Base-by-base conservation (phyloP, 192 early-diverging fungal genomes). In the Podila epicladia region DNA sequence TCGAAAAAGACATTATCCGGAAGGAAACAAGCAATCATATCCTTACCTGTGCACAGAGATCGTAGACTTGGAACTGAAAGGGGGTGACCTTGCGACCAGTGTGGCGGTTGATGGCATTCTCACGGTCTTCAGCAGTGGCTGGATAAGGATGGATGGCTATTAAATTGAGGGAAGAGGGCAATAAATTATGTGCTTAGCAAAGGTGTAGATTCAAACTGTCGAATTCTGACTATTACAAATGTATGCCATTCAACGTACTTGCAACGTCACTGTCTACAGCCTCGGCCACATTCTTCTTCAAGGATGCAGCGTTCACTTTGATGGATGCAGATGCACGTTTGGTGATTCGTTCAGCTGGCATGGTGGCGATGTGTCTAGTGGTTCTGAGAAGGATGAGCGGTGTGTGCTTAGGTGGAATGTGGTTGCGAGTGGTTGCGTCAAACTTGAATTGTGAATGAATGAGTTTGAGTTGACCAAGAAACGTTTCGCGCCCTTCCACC, bases 11-110 rank as follows among this genome's bases (percentile, higher is more conserved):
- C 12, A 24, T 41, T 5, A 20, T 20, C 51, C 22, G 17, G 2
- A 45, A 45, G 1, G 38, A 45, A 45, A 17, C 15, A 11, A 17
- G 41, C 4, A 45, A 9, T 9, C 5, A 17, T 1, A 45, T 15
- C 17, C 3, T 66, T 85, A 86, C 85, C 75, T 94, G 89, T 1
- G 87, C 79, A 69, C 88, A 90, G 5, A 87, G 73, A 51, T 94
- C 93, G 64, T 93, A 94, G 38, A 94, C 92, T 20, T 85, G 74
- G 75, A 90, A 94, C 74, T 94, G 93, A 62, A 94, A 94, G 29
- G 82, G 83, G 2, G 93, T 94, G 9, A 94, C 76, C 24, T 74
- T 87, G 26, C 89, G 87, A 2, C 82, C 78, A n/a, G 90, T 91
- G 45, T 85, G 87, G 3, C 71, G 65, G 29, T 91, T 92, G 24